A percentile compares a stretch with the other conserved stretches of the same genome.
phyloP scores from a whole-genome alignment of 805 yeast genomes.

The Lipomyces orientalis region DNA sequence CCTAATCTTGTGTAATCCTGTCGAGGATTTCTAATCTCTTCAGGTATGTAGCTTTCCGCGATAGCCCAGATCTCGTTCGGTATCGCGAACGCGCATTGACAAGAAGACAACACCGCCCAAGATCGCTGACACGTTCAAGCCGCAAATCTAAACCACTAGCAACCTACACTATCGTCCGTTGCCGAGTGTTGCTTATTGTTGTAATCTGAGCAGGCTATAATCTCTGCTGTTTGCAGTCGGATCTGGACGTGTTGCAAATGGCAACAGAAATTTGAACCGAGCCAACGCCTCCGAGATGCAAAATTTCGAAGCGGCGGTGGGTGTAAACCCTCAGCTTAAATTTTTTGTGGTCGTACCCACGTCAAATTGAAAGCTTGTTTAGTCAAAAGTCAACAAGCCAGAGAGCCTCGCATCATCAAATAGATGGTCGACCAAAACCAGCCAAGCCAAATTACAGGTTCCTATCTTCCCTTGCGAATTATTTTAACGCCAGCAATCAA shows the following conservation, averaged over 20 bases:
- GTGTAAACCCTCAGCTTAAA: no score
- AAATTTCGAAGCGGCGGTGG: neutral
- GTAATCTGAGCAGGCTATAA: neutral
- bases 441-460: neutral
- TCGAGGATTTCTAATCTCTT: neutral
- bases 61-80: neutral
- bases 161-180: neutral
- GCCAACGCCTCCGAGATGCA: neutral
- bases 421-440: no score
- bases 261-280: neutral
- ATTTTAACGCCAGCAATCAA: neutral
- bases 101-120: neutral
- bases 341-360: no score
- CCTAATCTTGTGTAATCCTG: neutral
- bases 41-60: neutral
- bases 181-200: neutral
- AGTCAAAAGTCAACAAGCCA: neutral
- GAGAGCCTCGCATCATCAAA: neutral
- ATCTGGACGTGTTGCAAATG: neutral
- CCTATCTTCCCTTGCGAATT: neutral
- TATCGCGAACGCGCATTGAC: neutral
- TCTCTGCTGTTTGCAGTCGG: neutral
- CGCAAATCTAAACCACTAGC: neutral
- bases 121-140: neutral
- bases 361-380: neutral